Evolutionary conservation across 2,329 filamentous ascomycete species (phyloP), one percentile per base, ranked within the genome.

Genomic region (Pezicula radicicola): DNA sequence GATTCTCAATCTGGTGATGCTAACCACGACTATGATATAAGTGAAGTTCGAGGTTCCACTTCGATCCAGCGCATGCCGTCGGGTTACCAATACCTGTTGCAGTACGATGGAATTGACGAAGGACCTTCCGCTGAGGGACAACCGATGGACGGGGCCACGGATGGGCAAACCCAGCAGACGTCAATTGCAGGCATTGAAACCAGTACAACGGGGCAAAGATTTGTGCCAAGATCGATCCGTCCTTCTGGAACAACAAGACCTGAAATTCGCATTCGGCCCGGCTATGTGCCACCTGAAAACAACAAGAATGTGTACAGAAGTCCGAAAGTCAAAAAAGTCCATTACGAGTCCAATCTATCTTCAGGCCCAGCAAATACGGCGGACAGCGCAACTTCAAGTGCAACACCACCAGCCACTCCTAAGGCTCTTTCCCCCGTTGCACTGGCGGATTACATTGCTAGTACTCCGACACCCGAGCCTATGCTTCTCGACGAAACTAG

Each of bases 291-390:
- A 1, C 89, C 90, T 0, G 93, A 97, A 72, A 93, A 97, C 70
- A 86, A 96, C 57, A 89, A 96, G 65, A 76, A 94, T 43, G 97
- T 97, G 79, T 93, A 90, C 74, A 95, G 93, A 71, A 85, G 88
- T 16, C 16, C 21, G 6, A 28, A 30, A 8, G 16, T 41, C 12
- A 25, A 49, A 13, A 40, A 35, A 18, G 21, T 33, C 13, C 19
- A 33, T 16, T 21, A 19, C 30, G 35, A 39, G 21, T 21, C 25
- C 13, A 19, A 25, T 5, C 21, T 12, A 18, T n/a, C 15, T 19
- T 16, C 4, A 41, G 41, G 3, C 13, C n/a, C n/a, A 42, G 19
- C 30, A 33, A 33, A 13, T 12, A 33, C 9, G 9, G 12, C 30
- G 9, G 30, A 33, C 12, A 33, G 2, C 8, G 3, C 30, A 10